Evolutionary conservation across 2,329 filamentous ascomycete genomes (phyloP).

Genomic region (Dissoconium aciculare): DNA sequence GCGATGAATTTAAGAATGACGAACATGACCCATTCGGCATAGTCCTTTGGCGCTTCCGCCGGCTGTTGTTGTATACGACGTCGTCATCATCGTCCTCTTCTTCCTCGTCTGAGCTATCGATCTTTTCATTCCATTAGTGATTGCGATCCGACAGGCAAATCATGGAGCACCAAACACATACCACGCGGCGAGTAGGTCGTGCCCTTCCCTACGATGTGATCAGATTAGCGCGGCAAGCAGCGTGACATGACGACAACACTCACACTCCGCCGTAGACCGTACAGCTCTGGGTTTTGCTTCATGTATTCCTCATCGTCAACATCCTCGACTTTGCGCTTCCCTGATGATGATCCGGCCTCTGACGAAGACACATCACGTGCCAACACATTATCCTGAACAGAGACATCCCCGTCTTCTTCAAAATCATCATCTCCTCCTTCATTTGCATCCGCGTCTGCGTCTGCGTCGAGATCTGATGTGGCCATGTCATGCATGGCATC

Average conservation of each 20-base stretch:
- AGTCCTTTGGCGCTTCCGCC: slow-evolving; percentile 52
- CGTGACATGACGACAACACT: slow-evolving; percentile 23
- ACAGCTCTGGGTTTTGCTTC: slow-evolving; percentile 80
- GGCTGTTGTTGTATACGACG: slow-evolving; percentile 47
- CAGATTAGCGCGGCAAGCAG: slow-evolving; percentile 8
- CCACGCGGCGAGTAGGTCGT: slow-evolving; percentile 46
- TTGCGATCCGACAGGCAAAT: not conserved
- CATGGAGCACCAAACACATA: slow-evolving; percentile 25
- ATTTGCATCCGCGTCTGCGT: slow-evolving; percentile 35
- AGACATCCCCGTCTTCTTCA: slow-evolving; percentile 50
- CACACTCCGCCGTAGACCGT: slow-evolving; percentile 87
- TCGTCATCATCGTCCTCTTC: slow-evolving; percentile 56
- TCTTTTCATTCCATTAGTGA: slow-evolving; percentile 24
- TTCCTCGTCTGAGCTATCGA: slow-evolving; percentile 47
- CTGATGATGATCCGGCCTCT: slow-evolving; percentile 49
- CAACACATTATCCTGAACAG: slow-evolving; percentile 30
- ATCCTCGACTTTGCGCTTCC: slow-evolving; percentile 50
- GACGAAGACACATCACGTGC: slow-evolving; percentile 53
- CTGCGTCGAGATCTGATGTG: slow-evolving; percentile 33
- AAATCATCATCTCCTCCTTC: slow-evolving; percentile 52
- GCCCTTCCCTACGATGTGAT: slow-evolving; percentile 40
- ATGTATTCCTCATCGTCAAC: slow-evolving; percentile 67
- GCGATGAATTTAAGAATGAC: slow-evolving; percentile 14
- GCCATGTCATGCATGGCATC: slow-evolving; percentile 32
- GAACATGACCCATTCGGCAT: slow-evolving; percentile 49